A percentile compares a stretch with the other conserved stretches of the same genome.
Evolutionary conservation across 1,284 basidiomycete species (phyloP).

Genomic region (Austroboletus novae-zelandiae): DNA sequence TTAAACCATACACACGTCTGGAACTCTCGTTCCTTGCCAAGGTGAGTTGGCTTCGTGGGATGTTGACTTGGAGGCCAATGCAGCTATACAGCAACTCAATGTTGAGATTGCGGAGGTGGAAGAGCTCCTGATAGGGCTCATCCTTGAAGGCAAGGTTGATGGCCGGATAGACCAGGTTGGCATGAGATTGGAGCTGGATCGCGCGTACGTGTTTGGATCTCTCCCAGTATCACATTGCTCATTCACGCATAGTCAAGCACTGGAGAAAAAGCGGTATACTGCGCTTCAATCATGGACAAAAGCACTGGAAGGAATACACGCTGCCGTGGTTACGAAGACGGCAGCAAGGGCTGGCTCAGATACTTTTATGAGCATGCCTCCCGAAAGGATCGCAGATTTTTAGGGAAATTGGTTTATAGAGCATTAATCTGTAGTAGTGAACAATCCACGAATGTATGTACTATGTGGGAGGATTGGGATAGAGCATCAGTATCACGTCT

Average conservation of each 20-base stretch:
- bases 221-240: constrained; percentile 1
- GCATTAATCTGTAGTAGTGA: constrained; percentile 6
- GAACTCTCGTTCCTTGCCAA: constrained; percentile 90
- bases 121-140: constrained; percentile 89
- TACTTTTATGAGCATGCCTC: constrained; percentile 26
- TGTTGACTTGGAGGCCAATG: not conserved
- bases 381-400: constrained; percentile 32
- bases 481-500: constrained; percentile 1
- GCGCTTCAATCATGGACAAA: constrained; percentile 82
- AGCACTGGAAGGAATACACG: constrained; percentile 71
- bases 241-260: constrained; percentile 58
- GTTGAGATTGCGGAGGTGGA: constrained; percentile 88
- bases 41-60: constrained; percentile 40
- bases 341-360: constrained; percentile 39
- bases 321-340: constrained; percentile 71
- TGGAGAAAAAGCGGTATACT: constrained; percentile 80
- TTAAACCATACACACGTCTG: constrained; percentile 94
- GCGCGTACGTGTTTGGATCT: constrained; percentile 57
- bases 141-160: constrained; percentile 92
- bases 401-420: constrained; percentile 22
- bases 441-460: not conserved
- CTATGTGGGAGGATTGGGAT: not conserved
- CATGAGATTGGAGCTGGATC: constrained; percentile 87
- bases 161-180: constrained; percentile 96
- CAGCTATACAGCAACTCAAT: constrained; percentile 76